Evolutionary conservation across 108 stramenopile genomes (phyloP), one percentile per base, ranked within the genome.

Genomic region (Conticribra guillardii): DNA sequence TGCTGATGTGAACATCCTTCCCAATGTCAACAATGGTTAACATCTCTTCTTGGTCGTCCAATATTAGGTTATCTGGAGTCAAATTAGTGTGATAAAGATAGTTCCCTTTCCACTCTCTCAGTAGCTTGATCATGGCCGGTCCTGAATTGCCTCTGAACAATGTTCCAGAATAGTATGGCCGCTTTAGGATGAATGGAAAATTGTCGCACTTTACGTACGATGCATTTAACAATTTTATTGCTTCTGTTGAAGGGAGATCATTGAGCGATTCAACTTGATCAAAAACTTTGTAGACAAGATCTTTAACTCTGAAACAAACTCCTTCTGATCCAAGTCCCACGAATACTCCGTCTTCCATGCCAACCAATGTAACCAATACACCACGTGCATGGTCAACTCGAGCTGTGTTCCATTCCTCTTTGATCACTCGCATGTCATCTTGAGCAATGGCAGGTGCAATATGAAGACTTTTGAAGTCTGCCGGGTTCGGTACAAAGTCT

Each of bases 291-390:
- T 65, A 67, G 44, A 58, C 16, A 1, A 28, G 17, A 31, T 52
- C 32, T 1, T 58, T 19, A 15, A 7, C 27, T n/a, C 3, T 29
- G 8, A 67, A 55, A 0, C 31, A 46, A 16, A 67, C 67, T 2
- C 67, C 67, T 34, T 67, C 67, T 16, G 15, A 23, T 11, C 67
- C 67, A 56, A 67, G 24, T 21, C 64, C 64, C 7, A 65, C 23
- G 27, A 34, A 52, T n/a, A n/a, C n/a, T n/a, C 11, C 27, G 32
- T 33, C 30, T 23, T n/a, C 14, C 1, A 11, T 19, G 1, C 54
- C 64, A 1, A 32, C 37, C 26, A 32, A 2, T 32, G 21, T 28
- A 30, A 9, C 11, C 54, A 67, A 56, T 29, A 56, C 33, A 29
- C 3, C 18, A 17, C 22, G 9, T 16, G 67, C 53, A 26, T 15